A percentile compares a stretch with the other conserved stretches of the same genome.
Evolutionary conservation across 345 rosid species (phyloP).

Genomic region (Leavenworthia alabamica): DNA sequence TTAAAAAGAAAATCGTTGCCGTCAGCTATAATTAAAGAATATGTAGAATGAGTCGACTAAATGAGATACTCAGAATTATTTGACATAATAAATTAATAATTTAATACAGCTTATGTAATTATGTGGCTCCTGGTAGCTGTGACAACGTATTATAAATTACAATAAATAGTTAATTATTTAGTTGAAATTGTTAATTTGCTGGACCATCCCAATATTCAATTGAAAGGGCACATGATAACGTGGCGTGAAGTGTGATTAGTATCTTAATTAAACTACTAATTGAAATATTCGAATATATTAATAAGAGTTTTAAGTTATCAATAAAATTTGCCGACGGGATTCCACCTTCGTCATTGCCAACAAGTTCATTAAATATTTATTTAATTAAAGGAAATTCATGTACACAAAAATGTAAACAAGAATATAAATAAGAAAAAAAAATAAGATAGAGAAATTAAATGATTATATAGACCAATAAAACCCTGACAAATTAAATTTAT

Average conservation of each 20-base stretch:
- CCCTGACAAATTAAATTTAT: too few species aligned
- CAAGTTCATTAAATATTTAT: background rate
- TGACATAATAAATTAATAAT: constrained; percentile 17
- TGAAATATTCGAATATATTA: constrained; percentile 12
- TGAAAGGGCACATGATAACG: constrained; percentile 42
- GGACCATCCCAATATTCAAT: constrained; percentile 50
- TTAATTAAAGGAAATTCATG: background rate
- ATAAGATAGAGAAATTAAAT: background rate
- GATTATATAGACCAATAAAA: background rate
- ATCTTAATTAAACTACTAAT: constrained; percentile 23
- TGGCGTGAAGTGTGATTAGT: constrained; percentile 20
- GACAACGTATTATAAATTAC: constrained; percentile 1
- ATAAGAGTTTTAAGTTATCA: background rate
- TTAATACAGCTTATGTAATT: background rate
- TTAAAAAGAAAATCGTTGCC: too few species aligned
- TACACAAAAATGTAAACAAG: too few species aligned
- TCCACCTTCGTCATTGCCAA: constrained; percentile 24
- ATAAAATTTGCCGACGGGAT: too few species aligned
- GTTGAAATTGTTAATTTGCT: constrained; percentile 11
- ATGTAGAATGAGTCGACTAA: background rate
- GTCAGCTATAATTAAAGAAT: background rate
- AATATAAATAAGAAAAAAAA: background rate
- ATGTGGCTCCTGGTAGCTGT: constrained; percentile 20
- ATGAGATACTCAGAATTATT: constrained; percentile 1
- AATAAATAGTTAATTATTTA: background rate